Conservation (phyloP, 2,329 filamentous ascomycete genomes). For the Aspergillus brunneoviolaceus region DNA sequence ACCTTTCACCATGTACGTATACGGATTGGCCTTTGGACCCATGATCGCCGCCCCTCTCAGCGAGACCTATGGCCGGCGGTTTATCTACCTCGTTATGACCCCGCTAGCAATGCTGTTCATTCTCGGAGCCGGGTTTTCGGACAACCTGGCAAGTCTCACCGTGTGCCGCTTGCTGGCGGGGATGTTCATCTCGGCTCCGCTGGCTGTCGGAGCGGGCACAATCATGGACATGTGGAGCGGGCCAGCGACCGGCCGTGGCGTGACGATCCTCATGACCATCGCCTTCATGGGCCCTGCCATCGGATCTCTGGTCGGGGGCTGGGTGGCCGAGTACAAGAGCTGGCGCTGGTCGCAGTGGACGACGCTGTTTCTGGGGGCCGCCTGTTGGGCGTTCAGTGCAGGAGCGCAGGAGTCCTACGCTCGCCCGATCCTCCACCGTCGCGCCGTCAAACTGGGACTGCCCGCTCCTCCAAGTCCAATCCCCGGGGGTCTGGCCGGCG, state of each 20-base stretch:
- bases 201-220: constrained; percentile 18
- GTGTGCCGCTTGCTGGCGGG: constrained; percentile 15
- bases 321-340: constrained; percentile 59
- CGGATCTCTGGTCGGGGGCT: constrained; percentile 59
- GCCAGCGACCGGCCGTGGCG: background rate
- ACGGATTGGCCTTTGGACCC: constrained; percentile 13
- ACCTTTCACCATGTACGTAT: constrained; percentile 14
- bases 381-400: constrained; percentile 62
- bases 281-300: constrained; percentile 59
- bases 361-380: constrained; percentile 62
- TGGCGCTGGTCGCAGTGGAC: constrained; percentile 75
- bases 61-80: constrained; percentile 11
- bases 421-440: constrained; percentile 64
- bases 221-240: constrained; percentile 16
- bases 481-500: background rate
- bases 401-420: constrained; percentile 64
- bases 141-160: constrained; percentile 4
- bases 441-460: constrained; percentile 27
- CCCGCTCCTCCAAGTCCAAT: background rate
- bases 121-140: constrained; percentile 8
- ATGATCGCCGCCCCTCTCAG: constrained; percentile 12
- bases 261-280: constrained; percentile 33
- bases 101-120: constrained; percentile 9
- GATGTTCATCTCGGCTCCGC: constrained; percentile 8
- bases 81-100: constrained; percentile 12